phyloP scores from a whole-genome alignment of 1,139 yeast species.

The Geotrichum europaeum region DNA sequence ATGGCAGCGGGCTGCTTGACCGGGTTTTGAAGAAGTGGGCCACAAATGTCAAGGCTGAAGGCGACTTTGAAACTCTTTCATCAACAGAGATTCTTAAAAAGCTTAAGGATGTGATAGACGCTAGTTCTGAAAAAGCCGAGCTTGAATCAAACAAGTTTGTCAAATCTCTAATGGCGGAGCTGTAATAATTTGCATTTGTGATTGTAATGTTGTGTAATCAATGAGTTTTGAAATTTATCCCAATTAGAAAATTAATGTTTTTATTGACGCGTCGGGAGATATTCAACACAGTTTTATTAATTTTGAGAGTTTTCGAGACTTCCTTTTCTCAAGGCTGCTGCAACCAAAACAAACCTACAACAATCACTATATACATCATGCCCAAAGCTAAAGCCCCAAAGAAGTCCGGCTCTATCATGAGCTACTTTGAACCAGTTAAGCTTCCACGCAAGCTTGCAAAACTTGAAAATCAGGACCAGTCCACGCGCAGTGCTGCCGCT shows the following conservation, averaged over 20 bases:
- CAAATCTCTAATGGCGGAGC: slow-evolving; percentile 21
- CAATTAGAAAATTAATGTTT: not conserved
- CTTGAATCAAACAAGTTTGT: slow-evolving; percentile 19
- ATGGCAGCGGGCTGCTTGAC: slow-evolving; percentile 54
- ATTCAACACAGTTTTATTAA: not conserved
- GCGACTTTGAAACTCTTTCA: slow-evolving; percentile 36
- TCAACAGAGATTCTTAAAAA: slow-evolving; percentile 39
- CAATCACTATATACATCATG: not conserved
- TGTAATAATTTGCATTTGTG: slow-evolving; percentile 9
- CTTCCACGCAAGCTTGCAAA: slow-evolving; percentile 7
- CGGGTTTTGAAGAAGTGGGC: slow-evolving; percentile 59
- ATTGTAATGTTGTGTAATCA: not conserved
- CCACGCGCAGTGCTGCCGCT: not conserved
- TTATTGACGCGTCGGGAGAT: not conserved
- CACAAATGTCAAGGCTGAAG: slow-evolving; percentile 33
- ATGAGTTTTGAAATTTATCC: not conserved
- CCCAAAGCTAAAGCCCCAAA: slow-evolving; percentile 4
- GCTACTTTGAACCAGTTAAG: slow-evolving; percentile 8
- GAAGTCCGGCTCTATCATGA: slow-evolving; percentile 6
- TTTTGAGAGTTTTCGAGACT: not conserved
- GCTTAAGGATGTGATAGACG: slow-evolving; percentile 35
- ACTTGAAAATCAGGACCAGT: not conserved
- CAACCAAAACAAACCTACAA: not conserved
- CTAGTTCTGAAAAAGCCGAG: slow-evolving; percentile 16
- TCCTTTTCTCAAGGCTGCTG: not conserved